phyloP scores from a whole-genome alignment of 441 rosid species.

The Pelargonium cotyledonis region DNA sequence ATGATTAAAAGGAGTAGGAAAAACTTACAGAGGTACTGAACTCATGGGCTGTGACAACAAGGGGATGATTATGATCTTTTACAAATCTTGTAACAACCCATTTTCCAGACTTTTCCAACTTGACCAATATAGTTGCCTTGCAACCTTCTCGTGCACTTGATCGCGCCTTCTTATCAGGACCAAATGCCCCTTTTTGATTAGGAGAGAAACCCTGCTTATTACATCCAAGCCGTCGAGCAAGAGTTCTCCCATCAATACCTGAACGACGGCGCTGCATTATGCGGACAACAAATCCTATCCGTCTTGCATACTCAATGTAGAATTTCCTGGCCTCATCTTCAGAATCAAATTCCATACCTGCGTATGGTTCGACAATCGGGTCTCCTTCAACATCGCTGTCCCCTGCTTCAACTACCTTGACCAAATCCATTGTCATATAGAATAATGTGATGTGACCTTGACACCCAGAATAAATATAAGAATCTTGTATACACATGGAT shows the following conservation, averaged over 20 bases:
- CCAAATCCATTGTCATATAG: constrained; percentile 5
- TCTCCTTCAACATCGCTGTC: constrained; percentile 21
- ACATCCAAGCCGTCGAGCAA: constrained; percentile 71
- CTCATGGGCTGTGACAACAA: constrained; percentile 21
- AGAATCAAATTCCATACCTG: constrained; percentile 70
- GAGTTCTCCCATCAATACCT: constrained; percentile 62
- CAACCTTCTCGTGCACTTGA: constrained; percentile 76
- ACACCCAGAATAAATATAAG: not conserved
- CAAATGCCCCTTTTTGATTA: constrained; percentile 36
- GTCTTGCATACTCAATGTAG: constrained; percentile 54
- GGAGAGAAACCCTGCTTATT: constrained; percentile 76
- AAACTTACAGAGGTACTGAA: constrained; percentile 15
- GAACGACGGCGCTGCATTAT: constrained; percentile 68
- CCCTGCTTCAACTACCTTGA: not conserved
- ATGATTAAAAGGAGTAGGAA: constrained; percentile 35
- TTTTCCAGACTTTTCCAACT: constrained; percentile 56
- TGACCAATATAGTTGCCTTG: constrained; percentile 63
- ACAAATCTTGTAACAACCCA: constrained; percentile 66
- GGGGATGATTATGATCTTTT: constrained; percentile 69
- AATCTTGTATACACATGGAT: not conserved
- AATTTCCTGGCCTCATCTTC: constrained; percentile 61
- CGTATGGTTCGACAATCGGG: constrained; percentile 43
- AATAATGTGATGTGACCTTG: not conserved
- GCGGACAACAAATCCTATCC: constrained; percentile 62
- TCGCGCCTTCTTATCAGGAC: constrained; percentile 47